These are phyloP conservation scores for Aspergillus incahuasiensis DNA, from an alignment of 495 filamentous ascomycete genomes.

Conservation along the genomic window DNA sequence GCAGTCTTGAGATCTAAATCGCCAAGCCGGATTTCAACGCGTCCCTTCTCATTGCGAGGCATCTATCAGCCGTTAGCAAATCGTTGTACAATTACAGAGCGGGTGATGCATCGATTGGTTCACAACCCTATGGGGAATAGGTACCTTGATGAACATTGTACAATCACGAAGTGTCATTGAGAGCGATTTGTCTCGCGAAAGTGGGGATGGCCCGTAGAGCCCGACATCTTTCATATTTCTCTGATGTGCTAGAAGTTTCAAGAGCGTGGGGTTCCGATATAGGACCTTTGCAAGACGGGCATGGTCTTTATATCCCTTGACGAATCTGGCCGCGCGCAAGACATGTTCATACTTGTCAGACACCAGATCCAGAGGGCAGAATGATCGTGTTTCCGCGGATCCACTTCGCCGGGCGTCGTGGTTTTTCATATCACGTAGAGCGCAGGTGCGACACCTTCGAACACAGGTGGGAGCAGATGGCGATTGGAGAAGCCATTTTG, in stretches of 20 bases:
- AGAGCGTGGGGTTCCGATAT: conserved; percentile 32
- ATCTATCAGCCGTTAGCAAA: conserved; percentile 17
- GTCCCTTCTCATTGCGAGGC: conserved; percentile 25
- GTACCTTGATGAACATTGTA: conserved; percentile 70
- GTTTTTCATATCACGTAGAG: conserved; percentile 59
- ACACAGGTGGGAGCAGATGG: conserved; percentile 64
- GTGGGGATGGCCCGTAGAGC: conserved; percentile 27
- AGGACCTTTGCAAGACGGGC: conserved; percentile 33
- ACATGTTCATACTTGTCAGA: conserved; percentile 37
- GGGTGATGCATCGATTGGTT: background rate
- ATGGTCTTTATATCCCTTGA: conserved; percentile 36
- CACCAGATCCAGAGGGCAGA: conserved; percentile 57
- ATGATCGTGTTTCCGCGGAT: conserved; percentile 30
- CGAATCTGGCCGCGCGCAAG: conserved; percentile 29
- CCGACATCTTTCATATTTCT: conserved; percentile 34
- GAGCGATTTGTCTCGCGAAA: conserved; percentile 34
- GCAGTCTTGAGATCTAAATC: conserved; percentile 87
- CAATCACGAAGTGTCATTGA: conserved; percentile 92
- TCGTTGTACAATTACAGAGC: background rate
- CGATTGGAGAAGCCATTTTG: conserved; percentile 89
- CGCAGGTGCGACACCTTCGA: conserved; percentile 81
- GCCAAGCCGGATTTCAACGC: conserved; percentile 69
- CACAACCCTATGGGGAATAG: background rate
- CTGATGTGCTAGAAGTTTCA: conserved; percentile 33
- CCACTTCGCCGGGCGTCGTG: conserved; percentile 22